These are phyloP conservation scores for Ophiosphaerella korrae DNA, from an alignment of 2,329 filamentous ascomycete species.

Conservation along the genomic window DNA sequence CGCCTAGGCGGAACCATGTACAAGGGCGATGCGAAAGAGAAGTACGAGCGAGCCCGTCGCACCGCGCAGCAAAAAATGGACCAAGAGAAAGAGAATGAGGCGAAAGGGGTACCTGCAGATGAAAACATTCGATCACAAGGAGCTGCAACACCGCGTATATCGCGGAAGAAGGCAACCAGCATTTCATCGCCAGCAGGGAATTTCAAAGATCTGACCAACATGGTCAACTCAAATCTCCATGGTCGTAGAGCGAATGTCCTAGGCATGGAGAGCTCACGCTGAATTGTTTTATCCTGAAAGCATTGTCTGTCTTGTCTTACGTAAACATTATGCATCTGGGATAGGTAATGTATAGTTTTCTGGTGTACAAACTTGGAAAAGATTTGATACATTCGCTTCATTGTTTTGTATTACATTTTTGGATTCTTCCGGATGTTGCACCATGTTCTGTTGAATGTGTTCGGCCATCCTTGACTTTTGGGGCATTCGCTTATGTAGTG, in stretches of 20 bases:
- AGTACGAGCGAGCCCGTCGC: constrained; percentile 63
- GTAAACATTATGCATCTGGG: constrained; percentile 20
- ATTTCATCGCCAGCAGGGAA: constrained; percentile 46
- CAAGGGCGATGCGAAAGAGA: constrained; percentile 65
- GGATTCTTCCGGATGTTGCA: constrained; percentile 10
- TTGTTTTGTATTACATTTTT: constrained; percentile 33
- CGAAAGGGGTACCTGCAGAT: constrained; percentile 19
- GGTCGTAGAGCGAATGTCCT: constrained; percentile 53
- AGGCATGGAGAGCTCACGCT: constrained; percentile 51
- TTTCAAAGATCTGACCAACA: constrained; percentile 52
- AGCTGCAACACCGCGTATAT: constrained; percentile 46
- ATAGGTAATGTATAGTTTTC: constrained; percentile 43
- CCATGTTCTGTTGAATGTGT: background rate
- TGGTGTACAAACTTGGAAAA: constrained; percentile 19
- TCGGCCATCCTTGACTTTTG: constrained; percentile 2
- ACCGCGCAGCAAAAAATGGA: constrained; percentile 63
- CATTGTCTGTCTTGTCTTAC: constrained; percentile 7
- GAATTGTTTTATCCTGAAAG: constrained; percentile 9
- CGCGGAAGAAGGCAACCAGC: constrained; percentile 49
- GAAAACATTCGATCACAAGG: constrained; percentile 32
- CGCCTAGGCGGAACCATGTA: constrained; percentile 80
- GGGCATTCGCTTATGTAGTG: constrained; percentile 30
- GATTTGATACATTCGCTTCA: constrained; percentile 24
- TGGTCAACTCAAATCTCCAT: constrained; percentile 53
- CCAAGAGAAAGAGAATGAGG: constrained; percentile 49